These are phyloP conservation scores for Termitomyces sp. DNA, from an alignment of 768 basidiomycete genomes.

Conservation along the genomic window DNA sequence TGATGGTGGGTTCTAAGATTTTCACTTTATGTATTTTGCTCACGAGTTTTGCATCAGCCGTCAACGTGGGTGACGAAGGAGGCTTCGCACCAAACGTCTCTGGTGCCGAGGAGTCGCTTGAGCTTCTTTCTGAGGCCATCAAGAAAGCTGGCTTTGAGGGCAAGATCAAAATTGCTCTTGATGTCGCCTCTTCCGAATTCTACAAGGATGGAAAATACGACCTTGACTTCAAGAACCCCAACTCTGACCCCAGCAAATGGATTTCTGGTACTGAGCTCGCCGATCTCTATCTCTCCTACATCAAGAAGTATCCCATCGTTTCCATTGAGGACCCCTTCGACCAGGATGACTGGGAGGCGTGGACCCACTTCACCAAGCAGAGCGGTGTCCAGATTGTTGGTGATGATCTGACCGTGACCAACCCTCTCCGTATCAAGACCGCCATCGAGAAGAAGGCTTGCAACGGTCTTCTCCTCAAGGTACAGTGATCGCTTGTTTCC, in stretches of 20 bases:
- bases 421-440: slow-evolving; percentile 94
- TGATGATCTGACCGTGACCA: slow-evolving; percentile 97
- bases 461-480: slow-evolving; percentile 97
- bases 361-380: slow-evolving; percentile 83
- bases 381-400: slow-evolving; percentile 88
- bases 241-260: slow-evolving; percentile 97
- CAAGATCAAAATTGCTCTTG: slow-evolving; percentile 97
- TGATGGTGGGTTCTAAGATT: slow-evolving; percentile 56
- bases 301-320: slow-evolving; percentile 93
- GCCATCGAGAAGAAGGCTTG: slow-evolving; percentile 99
- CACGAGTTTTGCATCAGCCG: slow-evolving; percentile 47
- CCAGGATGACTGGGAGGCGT: slow-evolving; percentile 99
- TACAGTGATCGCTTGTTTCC: slow-evolving; percentile 13
- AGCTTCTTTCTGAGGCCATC: slow-evolving; percentile 93
- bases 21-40: slow-evolving; percentile 12
- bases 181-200: slow-evolving; percentile 99
- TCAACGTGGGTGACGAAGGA: slow-evolving; percentile 99
- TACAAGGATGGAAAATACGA: slow-evolving; percentile 99
- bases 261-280: slow-evolving; percentile 91
- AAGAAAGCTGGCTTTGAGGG: slow-evolving; percentile 97
- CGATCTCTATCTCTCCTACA: slow-evolving; percentile 80
- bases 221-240: slow-evolving; percentile 98
- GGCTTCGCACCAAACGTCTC: slow-evolving; percentile 98
- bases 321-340: slow-evolving; percentile 99
- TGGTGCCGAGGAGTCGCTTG: slow-evolving; percentile 95